These are phyloP conservation scores for Epicoccum sorghinum DNA, from an alignment of 2,329 filamentous ascomycete genomes.

Conservation along the genomic window DNA sequence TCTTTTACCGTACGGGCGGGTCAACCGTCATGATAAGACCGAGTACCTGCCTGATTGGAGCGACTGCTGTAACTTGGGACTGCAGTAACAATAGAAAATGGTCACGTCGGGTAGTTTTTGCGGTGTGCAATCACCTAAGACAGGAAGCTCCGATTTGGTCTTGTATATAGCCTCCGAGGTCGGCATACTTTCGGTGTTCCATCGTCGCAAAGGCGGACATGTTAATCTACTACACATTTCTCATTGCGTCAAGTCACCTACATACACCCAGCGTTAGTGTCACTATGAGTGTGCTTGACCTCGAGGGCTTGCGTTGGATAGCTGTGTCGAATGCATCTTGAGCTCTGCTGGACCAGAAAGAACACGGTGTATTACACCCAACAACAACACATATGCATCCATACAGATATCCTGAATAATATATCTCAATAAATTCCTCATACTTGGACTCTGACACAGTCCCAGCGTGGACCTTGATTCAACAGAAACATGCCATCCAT, in stretches of 20 bases:
- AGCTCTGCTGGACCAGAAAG: too few relatives aligned
- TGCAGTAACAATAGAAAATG: too few relatives aligned
- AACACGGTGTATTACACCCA: too few relatives aligned
- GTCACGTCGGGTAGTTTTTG: too few relatives aligned
- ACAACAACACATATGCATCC: too few relatives aligned
- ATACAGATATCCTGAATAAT: background rate
- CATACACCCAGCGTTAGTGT: too few relatives aligned
- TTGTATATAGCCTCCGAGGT: background rate
- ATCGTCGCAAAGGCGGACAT: background rate
- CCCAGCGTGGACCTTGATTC: background rate
- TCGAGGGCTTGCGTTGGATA: too few relatives aligned
- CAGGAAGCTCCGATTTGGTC: background rate
- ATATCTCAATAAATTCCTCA: background rate
- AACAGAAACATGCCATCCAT: background rate
- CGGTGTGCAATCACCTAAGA: background rate
- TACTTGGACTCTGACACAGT: background rate
- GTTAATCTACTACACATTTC: background rate
- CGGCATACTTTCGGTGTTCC: constrained; percentile 4
- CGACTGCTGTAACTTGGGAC: background rate
- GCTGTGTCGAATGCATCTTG: too few relatives aligned
- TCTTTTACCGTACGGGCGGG: background rate
- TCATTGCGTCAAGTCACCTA: too few relatives aligned
- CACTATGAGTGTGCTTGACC: too few relatives aligned
- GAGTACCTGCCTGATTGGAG: background rate
- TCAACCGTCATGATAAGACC: background rate